Evolutionary conservation across 1,284 basidiomycete species (phyloP), one percentile per base, ranked within the genome.

Genomic region (Gymnopus androsaceus): DNA sequence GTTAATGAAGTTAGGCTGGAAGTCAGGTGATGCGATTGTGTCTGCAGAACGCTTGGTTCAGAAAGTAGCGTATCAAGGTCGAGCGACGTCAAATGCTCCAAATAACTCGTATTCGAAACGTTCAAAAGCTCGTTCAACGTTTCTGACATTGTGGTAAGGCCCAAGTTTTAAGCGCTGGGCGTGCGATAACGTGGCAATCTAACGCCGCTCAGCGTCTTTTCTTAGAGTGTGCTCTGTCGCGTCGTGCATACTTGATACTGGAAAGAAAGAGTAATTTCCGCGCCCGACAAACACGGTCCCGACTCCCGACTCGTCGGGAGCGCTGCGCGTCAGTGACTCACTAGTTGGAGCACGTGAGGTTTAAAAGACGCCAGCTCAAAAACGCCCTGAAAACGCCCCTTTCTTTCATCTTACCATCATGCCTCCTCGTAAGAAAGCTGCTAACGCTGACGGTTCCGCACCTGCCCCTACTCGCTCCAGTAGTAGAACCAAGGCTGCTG

Each of bases 1-100:
- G 93, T 95, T 19, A 96, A 81, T 41, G 90, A 90, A 3, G 90
- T 94, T 61, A 96, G 79, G 58, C 93, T 94, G 49, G 89, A 88
- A 15, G 92, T 92, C 56, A 95, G 81, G 59, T 91, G 88, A 41
- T 91, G 85, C 0, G 90, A 83, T 58, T 94, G 92, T 0, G 89
- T 87, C 44, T 89, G 83, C 38, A 95, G 85, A 27, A 80, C 69
- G 1, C 83, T 75, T 0, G 94, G 94, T 65, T 94, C 87, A 2
- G 83, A 71, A 27, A 85, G 72, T 19, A 96, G 79, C 25, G 84
- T 56, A n/a, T 50, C 47, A n/a, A 56, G 54, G 41, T 80, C 36
- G 78, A 69, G 27, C 95, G 79, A 2, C 85, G 85, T 82, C 34
- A 94, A 75, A 44, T 84, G 79, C n/a, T 75, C 67, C 23, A 90